Conservation (phyloP, 257 asterid genomes). For the Parsonsia alboflavescens region DNA sequence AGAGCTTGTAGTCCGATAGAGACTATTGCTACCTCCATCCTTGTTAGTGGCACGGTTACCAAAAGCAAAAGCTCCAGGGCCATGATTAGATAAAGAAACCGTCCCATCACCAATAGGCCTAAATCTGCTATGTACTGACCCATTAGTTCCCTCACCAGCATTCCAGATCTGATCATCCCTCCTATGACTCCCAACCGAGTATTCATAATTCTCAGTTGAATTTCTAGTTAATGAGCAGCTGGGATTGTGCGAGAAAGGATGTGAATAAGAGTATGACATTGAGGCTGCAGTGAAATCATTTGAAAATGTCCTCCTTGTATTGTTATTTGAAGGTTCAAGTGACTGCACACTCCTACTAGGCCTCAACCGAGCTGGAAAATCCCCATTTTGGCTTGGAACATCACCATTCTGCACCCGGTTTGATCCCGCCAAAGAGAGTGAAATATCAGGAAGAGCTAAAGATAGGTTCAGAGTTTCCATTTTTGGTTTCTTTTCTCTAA, state of each 20-base stretch:
- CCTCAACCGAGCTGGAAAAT: conserved; percentile 51
- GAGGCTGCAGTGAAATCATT: conserved; percentile 83
- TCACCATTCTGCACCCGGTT: conserved; percentile 57
- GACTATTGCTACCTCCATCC: conserved; percentile 52
- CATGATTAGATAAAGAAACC: conserved; percentile 52
- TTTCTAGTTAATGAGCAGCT: conserved; percentile 84
- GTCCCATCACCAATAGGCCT: conserved; percentile 86
- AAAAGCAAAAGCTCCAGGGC: conserved; percentile 43
- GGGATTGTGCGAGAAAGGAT: conserved; percentile 70
- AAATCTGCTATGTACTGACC: conserved; percentile 82
- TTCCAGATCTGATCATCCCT: conserved; percentile 84
- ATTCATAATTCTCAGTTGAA: conserved; percentile 61
- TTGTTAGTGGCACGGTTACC: conserved; percentile 40
- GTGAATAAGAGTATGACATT: conserved; percentile 66
- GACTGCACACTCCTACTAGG: conserved; percentile 68
- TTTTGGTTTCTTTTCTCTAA: conserved; percentile 66
- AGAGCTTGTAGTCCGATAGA: conserved; percentile 54
- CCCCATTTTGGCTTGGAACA: conserved; percentile 41
- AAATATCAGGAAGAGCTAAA: conserved; percentile 72
- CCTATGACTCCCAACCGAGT: conserved; percentile 56
- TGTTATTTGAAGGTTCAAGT: conserved; percentile 54
- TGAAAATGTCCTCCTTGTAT: conserved; percentile 60
- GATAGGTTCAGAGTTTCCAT: conserved; percentile 79
- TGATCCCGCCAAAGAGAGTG: conserved; percentile 68
- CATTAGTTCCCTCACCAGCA: conserved; percentile 90